These are phyloP conservation scores for Leishmania aethiopica DNA, from an alignment of 208 protist species.

Conservation along the genomic window DNA sequence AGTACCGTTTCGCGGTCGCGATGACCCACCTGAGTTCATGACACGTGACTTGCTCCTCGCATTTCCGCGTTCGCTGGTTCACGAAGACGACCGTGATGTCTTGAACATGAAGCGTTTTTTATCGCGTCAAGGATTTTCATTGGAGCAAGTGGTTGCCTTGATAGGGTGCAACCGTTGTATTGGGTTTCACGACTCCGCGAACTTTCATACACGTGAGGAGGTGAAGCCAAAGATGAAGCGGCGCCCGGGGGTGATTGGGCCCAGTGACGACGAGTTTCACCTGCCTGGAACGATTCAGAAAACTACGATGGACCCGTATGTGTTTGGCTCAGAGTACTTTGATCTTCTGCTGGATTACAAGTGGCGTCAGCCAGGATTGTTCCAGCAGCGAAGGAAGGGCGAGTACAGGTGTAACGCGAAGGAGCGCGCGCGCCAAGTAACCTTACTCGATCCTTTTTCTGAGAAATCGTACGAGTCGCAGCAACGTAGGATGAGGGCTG, in stretches of 20 bases:
- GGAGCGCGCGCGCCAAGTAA: conserved; percentile 66
- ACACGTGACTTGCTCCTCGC: conserved; percentile 32
- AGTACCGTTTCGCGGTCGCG: conserved; percentile 52
- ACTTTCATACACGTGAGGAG: conserved; percentile 77
- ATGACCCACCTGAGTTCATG: conserved; percentile 37
- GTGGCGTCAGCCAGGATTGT: conserved; percentile 55
- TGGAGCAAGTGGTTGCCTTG: conserved; percentile 79
- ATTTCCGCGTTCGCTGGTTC: conserved; percentile 47
- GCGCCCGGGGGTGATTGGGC: conserved; percentile 31
- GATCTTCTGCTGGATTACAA: conserved; percentile 84
- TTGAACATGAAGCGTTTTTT: conserved; percentile 79
- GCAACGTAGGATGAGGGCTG: conserved; percentile 40
- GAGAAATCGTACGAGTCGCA: conserved; percentile 59
- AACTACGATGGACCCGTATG: conserved; percentile 84
- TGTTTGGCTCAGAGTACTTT: conserved; percentile 89
- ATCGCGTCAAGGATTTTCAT: conserved; percentile 62
- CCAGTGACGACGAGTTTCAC: conserved; percentile 50
- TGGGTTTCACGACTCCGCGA: conserved; percentile 73
- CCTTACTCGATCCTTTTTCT: conserved; percentile 80
- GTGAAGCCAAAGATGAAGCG: conserved; percentile 67
- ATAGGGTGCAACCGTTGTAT: conserved; percentile 70
- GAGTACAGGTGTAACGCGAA: conserved; percentile 65
- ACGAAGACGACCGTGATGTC: conserved; percentile 65
- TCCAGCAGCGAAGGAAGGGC: conserved; percentile 24
- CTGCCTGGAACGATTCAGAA: conserved; percentile 62